A percentile compares a stretch with the other conserved stretches of the same genome.
phyloP scores from a whole-genome alignment of 768 basidiomycete genomes.

The Exsudoporus frostii region DNA sequence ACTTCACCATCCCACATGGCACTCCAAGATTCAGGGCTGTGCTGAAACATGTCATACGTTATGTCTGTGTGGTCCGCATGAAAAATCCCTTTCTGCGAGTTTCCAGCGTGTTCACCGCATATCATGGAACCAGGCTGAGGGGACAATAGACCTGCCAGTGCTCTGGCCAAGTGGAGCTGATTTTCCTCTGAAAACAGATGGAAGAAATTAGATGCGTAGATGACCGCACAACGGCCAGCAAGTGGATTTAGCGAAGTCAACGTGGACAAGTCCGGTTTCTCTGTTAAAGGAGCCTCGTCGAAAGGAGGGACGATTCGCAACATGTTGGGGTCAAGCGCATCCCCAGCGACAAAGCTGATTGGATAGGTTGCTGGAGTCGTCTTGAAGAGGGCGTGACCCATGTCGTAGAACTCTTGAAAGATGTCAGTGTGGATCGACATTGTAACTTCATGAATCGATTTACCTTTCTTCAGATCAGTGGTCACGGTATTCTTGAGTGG shows the following conservation, averaged over 20 bases:
- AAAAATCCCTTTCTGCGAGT: not conserved
- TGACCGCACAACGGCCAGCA: conserved; percentile 45
- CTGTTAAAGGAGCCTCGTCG: conserved; percentile 21
- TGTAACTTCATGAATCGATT: not conserved
- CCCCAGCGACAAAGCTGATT: conserved; percentile 49
- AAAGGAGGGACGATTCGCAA: conserved; percentile 36
- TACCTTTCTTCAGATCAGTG: conserved; percentile 39
- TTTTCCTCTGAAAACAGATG: conserved; percentile 32
- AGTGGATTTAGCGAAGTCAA: conserved; percentile 47
- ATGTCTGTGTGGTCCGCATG: not conserved
- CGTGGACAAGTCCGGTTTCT: conserved; percentile 27
- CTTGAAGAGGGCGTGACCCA: conserved; percentile 60
- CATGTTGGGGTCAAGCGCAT: conserved; percentile 46
- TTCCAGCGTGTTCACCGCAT: conserved; percentile 28
- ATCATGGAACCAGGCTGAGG: conserved; percentile 31
- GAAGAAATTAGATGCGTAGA: conserved; percentile 51
- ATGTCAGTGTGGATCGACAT: not conserved
- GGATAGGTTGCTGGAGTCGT: conserved; percentile 52
- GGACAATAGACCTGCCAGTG: conserved; percentile 29
- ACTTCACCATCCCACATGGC: conserved; percentile 39
- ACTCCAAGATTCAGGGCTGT: conserved; percentile 36
- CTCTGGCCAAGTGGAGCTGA: conserved; percentile 28
- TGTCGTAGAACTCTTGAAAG: conserved; percentile 50
- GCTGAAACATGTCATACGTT: conserved; percentile 23
- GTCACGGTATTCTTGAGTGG: conserved; percentile 38